Evolutionary conservation across 2,329 filamentous ascomycete genomes (phyloP).

Genomic region (Penicillium brevicompactum): DNA sequence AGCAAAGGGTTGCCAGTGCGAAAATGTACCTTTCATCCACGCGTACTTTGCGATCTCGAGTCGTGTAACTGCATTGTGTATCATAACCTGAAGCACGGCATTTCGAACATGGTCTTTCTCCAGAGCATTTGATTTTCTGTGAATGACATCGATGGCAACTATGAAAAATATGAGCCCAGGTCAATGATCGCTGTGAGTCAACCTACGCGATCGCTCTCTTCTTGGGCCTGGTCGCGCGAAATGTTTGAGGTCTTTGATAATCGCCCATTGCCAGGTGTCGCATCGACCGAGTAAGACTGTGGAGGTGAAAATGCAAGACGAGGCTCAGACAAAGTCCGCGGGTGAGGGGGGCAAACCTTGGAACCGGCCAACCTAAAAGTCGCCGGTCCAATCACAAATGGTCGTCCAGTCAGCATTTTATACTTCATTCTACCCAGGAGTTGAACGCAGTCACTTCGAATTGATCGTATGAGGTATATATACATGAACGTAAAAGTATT

Average conservation of each 20-base stretch:
- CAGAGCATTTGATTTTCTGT: conserved; percentile 49
- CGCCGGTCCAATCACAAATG: not conserved
- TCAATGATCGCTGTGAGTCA: not conserved
- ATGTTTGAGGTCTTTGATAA: not conserved
- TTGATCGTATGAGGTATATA: not conserved
- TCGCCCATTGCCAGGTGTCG: not conserved
- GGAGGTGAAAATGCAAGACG: not conserved
- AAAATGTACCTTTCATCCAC: conserved; percentile 23
- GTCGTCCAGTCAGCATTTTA: not conserved
- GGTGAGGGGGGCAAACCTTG: not conserved
- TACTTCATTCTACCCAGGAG: too few relatives aligned
- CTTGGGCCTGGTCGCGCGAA: conserved; percentile 1
- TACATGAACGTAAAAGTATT: not conserved
- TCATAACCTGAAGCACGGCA: conserved; percentile 35
- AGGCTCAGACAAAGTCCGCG: not conserved
- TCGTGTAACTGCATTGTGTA: conserved; percentile 37
- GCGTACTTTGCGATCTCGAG: conserved; percentile 42
- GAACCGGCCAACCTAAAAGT: not conserved
- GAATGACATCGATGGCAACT: conserved; percentile 44
- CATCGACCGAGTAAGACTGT: not conserved
- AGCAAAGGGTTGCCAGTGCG: not conserved
- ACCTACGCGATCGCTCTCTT: conserved; percentile 7
- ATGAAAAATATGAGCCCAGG: not conserved
- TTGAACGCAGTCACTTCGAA: not conserved
- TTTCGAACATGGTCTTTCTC: conserved; percentile 42